Conservation (phyloP, 805 yeast genomes). For the Pichia scutulata region DNA sequence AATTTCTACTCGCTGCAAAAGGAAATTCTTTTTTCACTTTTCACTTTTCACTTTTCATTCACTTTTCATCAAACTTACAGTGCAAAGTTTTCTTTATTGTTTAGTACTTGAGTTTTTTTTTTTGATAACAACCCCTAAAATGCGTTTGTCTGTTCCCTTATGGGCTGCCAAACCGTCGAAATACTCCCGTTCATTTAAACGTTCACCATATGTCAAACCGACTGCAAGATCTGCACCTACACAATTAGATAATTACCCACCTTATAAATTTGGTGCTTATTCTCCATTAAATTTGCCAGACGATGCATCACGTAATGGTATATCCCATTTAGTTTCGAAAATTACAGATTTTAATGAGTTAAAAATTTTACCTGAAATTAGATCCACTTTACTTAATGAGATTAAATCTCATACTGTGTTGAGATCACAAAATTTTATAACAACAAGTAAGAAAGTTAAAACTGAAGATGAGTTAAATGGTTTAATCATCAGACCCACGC, state of each 20-base stretch:
- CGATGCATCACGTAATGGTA: constrained; percentile 26
- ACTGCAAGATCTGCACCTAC: not conserved
- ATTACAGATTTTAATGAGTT: constrained; percentile 60
- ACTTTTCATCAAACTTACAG: no score
- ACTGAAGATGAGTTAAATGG: constrained; percentile 30
- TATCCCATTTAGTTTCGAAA: constrained; percentile 38
- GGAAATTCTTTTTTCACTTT: not conserved
- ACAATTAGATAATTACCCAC: constrained; percentile 15
- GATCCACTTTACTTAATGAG: constrained; percentile 50
- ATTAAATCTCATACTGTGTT: constrained; percentile 41
- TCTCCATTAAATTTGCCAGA: constrained; percentile 39
- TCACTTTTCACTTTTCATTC: not conserved
- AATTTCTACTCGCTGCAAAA: not conserved
- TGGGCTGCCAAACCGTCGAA: not conserved
- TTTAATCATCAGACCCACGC: constrained; percentile 51
- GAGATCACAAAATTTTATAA: constrained; percentile 27
- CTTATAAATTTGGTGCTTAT: constrained; percentile 40
- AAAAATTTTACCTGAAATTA: constrained; percentile 56
- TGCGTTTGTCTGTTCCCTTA: not conserved
- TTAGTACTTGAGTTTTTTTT: not conserved
- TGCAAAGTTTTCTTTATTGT: not conserved
- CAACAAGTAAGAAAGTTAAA: constrained; percentile 23
- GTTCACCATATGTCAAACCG: not conserved
- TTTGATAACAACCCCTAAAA: not conserved
- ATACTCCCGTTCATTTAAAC: not conserved